Evolutionary conservation across 345 rosid species (phyloP).

Genomic region (Geranium rotundifolium): DNA sequence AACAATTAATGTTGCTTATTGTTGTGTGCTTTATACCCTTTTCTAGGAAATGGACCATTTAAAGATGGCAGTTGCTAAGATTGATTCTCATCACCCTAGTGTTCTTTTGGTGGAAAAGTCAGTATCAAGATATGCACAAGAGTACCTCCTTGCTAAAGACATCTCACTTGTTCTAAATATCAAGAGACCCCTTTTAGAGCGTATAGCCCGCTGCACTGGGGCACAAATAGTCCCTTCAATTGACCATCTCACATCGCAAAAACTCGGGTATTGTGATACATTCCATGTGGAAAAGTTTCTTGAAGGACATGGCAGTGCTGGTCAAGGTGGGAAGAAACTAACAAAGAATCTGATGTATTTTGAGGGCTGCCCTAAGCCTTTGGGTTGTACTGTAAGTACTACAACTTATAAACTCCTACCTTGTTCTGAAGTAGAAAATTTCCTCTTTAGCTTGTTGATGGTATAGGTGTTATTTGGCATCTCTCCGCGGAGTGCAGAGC

Average conservation of each 20-base stretch:
- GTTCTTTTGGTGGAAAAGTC: conserved; percentile 95
- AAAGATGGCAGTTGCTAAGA: conserved; percentile 96
- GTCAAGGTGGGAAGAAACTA: conserved; percentile 66
- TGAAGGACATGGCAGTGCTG: conserved; percentile 68
- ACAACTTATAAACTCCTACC: conserved; percentile 1
- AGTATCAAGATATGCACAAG: conserved; percentile 88
- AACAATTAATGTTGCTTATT: conserved; percentile 3
- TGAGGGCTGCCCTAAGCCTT: conserved; percentile 96
- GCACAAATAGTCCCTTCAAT: conserved; percentile 85
- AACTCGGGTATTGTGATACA: conserved; percentile 72
- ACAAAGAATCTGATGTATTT: conserved; percentile 84
- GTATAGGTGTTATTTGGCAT: no score
- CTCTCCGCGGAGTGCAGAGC: no score
- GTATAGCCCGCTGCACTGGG: conserved; percentile 90
- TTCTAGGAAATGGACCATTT: conserved; percentile 92
- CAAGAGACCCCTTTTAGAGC: conserved; percentile 86
- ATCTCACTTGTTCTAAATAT: conserved; percentile 89
- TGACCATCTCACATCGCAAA: conserved; percentile 76
- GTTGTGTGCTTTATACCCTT: conserved; percentile 9
- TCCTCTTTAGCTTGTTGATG: no score
- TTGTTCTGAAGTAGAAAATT: neutral
- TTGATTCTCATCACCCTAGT: conserved; percentile 68
- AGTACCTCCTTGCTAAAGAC: conserved; percentile 81
- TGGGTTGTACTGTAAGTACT: conserved; percentile 88
- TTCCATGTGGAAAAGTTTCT: conserved; percentile 77